phyloP scores from a whole-genome alignment of 306 rosid genomes.

The Corylus avellana region DNA sequence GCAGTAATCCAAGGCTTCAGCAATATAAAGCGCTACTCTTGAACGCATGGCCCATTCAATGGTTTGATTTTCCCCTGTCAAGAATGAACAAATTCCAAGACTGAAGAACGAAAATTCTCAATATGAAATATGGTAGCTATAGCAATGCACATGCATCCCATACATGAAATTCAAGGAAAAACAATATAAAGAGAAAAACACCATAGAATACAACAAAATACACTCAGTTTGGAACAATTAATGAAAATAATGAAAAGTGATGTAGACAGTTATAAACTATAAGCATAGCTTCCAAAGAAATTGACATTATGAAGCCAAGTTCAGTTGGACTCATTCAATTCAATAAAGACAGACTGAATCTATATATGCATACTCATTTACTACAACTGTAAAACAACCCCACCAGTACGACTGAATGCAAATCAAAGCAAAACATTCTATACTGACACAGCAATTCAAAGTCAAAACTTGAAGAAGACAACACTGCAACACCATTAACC shows the following conservation, averaged over 20 bases:
- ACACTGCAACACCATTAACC: neutral
- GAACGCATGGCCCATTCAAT: conserved; percentile 98
- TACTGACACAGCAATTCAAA: neutral
- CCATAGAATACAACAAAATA: neutral
- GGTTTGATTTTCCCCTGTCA: conserved; percentile 91
- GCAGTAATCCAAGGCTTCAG: conserved; percentile 89
- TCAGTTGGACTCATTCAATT: neutral
- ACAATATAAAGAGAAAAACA: neutral
- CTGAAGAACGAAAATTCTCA: conserved; percentile 16
- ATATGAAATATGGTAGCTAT: neutral
- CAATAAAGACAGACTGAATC: neutral
- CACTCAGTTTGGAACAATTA: neutral
- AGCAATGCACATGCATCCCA: neutral
- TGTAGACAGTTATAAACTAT: neutral
- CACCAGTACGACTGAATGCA: neutral
- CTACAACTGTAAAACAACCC: neutral
- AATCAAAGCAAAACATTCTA: neutral
- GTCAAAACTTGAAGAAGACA: neutral
- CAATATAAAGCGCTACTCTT: conserved; percentile 81
- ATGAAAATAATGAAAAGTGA: neutral
- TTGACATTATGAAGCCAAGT: neutral
- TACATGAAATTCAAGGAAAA: neutral
- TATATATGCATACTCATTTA: neutral
- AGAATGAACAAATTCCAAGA: conserved; percentile 25
- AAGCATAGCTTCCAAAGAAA: neutral